These are phyloP conservation scores for Scedosporium apiospermum DNA, from an alignment of 2,329 filamentous ascomycete species.

Conservation along the genomic window DNA sequence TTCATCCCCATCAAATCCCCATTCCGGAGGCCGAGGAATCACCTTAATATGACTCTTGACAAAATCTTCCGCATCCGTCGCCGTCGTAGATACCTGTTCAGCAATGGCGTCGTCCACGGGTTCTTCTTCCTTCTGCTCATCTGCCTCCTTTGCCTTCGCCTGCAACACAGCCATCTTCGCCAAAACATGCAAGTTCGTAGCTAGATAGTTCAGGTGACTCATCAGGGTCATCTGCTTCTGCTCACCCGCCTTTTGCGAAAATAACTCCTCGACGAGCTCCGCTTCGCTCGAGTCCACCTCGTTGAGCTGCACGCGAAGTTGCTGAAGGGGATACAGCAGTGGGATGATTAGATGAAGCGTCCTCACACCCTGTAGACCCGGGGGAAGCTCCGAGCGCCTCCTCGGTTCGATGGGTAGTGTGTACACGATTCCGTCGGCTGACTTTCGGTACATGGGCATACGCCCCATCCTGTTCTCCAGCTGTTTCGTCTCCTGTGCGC, in stretches of 20 bases:
- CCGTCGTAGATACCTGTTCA: background rate
- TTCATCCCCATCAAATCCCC: constrained; percentile 38
- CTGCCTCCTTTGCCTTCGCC: constrained; percentile 11
- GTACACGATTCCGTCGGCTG: constrained; percentile 60
- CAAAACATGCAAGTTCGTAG: constrained; percentile 60
- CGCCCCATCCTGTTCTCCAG: constrained; percentile 67
- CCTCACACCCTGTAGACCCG: constrained; percentile 49
- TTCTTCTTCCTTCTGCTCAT: constrained; percentile 8
- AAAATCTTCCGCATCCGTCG: constrained; percentile 27
- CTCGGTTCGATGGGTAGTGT: constrained; percentile 61
- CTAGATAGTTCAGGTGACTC: constrained; percentile 65
- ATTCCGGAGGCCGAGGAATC: constrained; percentile 71
- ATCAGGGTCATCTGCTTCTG: constrained; percentile 56
- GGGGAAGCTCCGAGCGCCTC: constrained; percentile 50
- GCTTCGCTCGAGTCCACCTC: constrained; percentile 52
- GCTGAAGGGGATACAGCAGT: constrained; percentile 60
- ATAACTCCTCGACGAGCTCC: constrained; percentile 54
- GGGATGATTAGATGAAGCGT: constrained; percentile 62
- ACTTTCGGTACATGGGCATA: constrained; percentile 56
- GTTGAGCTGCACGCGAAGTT: constrained; percentile 55
- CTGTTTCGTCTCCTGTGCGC: constrained; percentile 59
- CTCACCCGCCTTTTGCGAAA: constrained; percentile 46
- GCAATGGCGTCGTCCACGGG: background rate
- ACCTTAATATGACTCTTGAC: constrained; percentile 54
- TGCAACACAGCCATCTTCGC: constrained; percentile 32